Conservation (phyloP, 345 rosid genomes). For the Populus deltoides region DNA sequence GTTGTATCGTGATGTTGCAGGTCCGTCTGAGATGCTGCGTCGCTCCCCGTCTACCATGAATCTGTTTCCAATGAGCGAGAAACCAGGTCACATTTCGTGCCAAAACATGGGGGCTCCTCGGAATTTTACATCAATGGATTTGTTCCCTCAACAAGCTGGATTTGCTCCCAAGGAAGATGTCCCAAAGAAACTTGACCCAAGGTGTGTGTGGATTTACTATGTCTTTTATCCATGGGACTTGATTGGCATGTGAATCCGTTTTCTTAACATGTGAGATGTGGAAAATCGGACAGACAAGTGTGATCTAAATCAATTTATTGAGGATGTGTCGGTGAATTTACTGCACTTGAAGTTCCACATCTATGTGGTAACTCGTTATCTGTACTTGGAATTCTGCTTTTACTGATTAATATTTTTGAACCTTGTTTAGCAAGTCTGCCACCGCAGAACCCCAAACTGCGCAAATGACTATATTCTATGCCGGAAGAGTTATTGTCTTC, state of each 20-base stretch:
- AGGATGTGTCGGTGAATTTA: too few relatives aligned
- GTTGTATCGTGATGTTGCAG: constrained; percentile 29
- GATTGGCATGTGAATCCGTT: neutral
- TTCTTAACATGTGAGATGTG: too few relatives aligned
- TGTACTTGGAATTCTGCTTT: neutral
- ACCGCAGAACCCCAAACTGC: constrained; percentile 41
- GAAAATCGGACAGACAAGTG: too few relatives aligned
- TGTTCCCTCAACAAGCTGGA: constrained; percentile 58
- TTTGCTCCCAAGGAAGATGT: constrained; percentile 40
- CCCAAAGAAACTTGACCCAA: constrained; percentile 29
- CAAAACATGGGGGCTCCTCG: constrained; percentile 8
- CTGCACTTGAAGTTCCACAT: too few relatives aligned
- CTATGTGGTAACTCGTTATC: neutral
- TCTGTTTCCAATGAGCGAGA: constrained; percentile 46
- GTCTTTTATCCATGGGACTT: neutral
- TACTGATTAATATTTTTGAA: constrained; percentile 6
- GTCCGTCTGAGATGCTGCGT: constrained; percentile 22
- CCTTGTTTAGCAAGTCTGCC: constrained; percentile 20
- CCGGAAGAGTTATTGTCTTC: constrained; percentile 71
- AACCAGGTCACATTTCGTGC: constrained; percentile 11
- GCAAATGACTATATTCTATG: constrained; percentile 81
- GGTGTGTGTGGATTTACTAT: constrained; percentile 29
- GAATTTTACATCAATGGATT: constrained; percentile 47
- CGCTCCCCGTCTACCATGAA: constrained; percentile 48
- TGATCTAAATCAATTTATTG: too few relatives aligned